Evolutionary conservation across 2,329 filamentous ascomycete species (phyloP).

Genomic region (Claviceps digitariae): DNA sequence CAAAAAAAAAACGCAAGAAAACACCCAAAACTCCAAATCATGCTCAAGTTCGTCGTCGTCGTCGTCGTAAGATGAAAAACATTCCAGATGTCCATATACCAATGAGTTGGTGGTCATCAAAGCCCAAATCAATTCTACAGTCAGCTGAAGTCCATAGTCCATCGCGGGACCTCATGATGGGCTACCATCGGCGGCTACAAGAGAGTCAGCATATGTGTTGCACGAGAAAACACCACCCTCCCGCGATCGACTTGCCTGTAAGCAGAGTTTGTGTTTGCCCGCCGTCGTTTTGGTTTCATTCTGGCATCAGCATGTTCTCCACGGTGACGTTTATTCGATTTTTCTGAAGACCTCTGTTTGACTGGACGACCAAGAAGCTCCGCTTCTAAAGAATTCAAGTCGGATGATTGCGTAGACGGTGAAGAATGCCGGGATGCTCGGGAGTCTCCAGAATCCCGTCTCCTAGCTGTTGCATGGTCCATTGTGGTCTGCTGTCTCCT

Average conservation of each 20-base stretch:
- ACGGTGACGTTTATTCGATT: constrained; percentile 10
- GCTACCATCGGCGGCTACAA: constrained; percentile 23
- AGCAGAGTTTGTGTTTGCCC: constrained; percentile 22
- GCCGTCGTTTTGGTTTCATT: constrained; percentile 18
- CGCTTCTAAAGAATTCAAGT: constrained; percentile 25
- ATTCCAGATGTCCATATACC: not conserved
- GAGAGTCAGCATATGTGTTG: constrained; percentile 2
- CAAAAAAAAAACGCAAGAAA: not conserved
- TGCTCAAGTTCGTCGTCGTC: constrained; percentile 5
- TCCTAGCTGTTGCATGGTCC: not conserved
- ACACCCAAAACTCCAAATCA: not conserved
- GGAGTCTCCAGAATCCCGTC: constrained; percentile 12
- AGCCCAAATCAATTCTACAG: not conserved
- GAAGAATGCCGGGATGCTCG: constrained; percentile 17
- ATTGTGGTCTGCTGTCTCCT: constrained; percentile 2
- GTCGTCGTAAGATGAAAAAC: not conserved
- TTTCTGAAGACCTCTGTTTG: constrained; percentile 17
- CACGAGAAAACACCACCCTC: not conserved
- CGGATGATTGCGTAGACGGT: constrained; percentile 20
- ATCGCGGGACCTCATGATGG: not conserved
- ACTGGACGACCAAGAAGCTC: constrained; percentile 22
- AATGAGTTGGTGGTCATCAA: not conserved
- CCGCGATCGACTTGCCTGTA: constrained; percentile 20
- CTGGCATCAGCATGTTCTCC: constrained; percentile 8
- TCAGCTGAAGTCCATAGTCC: not conserved